phyloP scores from a whole-genome alignment of 176 grass and related monocot genomes.

The Musa itinerans region DNA sequence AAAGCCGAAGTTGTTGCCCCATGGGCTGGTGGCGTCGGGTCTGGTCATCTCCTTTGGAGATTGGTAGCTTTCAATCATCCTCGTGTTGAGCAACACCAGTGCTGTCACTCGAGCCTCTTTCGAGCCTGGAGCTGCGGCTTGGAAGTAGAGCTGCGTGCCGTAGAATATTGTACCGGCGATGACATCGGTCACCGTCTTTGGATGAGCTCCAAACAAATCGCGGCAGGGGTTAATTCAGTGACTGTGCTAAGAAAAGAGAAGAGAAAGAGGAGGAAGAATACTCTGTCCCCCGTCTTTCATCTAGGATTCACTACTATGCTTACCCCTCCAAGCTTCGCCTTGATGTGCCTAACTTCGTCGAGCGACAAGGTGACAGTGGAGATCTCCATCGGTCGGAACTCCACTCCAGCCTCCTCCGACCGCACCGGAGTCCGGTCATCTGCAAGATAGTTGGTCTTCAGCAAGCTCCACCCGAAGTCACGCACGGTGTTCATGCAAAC shows the following conservation, averaged over 20 bases:
- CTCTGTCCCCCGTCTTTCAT: background rate
- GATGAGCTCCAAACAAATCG: background rate
- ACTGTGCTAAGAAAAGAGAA: background rate
- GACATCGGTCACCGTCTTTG: slow-evolving; percentile 34
- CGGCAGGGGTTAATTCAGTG: background rate
- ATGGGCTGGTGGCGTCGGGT: slow-evolving; percentile 18
- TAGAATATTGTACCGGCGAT: slow-evolving; percentile 28
- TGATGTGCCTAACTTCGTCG: slow-evolving; percentile 26
- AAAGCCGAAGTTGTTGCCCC: slow-evolving; percentile 39
- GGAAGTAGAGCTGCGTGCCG: slow-evolving; percentile 30
- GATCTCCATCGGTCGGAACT: slow-evolving; percentile 28
- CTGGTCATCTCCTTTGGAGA: slow-evolving; percentile 19
- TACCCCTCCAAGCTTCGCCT: slow-evolving; percentile 28
- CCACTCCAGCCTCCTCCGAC: slow-evolving; percentile 18
- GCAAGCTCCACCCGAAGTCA: slow-evolving; percentile 34
- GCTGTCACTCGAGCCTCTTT: slow-evolving; percentile 16
- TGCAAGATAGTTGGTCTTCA: slow-evolving; percentile 19
- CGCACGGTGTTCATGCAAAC: slow-evolving; percentile 20
- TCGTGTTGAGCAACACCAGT: slow-evolving; percentile 27
- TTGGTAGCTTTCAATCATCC: slow-evolving; percentile 19
- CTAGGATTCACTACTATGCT: background rate
- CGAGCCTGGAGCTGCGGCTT: background rate
- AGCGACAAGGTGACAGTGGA: slow-evolving; percentile 19
- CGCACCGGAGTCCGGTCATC: slow-evolving; percentile 23
- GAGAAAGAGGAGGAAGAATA: background rate